Evolutionary conservation across 768 basidiomycete species (phyloP).

Genomic region (Leccinum rimulosum): DNA sequence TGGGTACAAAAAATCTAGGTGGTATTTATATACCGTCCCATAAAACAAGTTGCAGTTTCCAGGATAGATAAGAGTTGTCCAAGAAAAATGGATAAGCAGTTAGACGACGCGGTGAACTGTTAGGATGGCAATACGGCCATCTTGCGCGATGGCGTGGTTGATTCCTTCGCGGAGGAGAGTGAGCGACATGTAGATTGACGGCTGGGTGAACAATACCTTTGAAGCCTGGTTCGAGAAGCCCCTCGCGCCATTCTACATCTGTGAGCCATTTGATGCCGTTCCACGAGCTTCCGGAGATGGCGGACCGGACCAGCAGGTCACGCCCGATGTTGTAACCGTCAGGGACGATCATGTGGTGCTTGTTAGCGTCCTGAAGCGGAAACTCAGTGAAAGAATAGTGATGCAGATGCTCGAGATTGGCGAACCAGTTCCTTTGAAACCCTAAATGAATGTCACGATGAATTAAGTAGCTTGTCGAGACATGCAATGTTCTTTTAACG

Average conservation of each 20-base stretch:
- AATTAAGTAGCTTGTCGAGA: neutral
- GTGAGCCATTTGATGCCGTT: conserved; percentile 72
- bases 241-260: conserved; percentile 71
- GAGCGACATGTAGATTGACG: neutral
- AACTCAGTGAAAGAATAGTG: conserved; percentile 2
- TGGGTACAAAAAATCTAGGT: conserved; percentile 1
- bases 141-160: conserved; percentile 79
- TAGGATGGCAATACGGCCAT: conserved; percentile 77
- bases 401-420: neutral
- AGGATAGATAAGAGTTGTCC: neutral
- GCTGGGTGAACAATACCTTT: conserved; percentile 45
- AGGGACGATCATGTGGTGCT: conserved; percentile 69
- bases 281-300: conserved; percentile 58
- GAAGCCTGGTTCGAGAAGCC: conserved; percentile 65
- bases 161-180: conserved; percentile 46
- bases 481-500: conserved; percentile 20
- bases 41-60: neutral
- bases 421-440: conserved; percentile 70
- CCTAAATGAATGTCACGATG: conserved; percentile 38
- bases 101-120: conserved; percentile 53
- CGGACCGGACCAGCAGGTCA: conserved; percentile 71
- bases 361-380: conserved; percentile 45
- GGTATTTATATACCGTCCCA: conserved; percentile 14
- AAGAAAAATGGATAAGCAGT: conserved; percentile 1
- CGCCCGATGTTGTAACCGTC: conserved; percentile 84